Conservation (phyloP, 257 asterid genomes). For the Scutellaria minor region DNA sequence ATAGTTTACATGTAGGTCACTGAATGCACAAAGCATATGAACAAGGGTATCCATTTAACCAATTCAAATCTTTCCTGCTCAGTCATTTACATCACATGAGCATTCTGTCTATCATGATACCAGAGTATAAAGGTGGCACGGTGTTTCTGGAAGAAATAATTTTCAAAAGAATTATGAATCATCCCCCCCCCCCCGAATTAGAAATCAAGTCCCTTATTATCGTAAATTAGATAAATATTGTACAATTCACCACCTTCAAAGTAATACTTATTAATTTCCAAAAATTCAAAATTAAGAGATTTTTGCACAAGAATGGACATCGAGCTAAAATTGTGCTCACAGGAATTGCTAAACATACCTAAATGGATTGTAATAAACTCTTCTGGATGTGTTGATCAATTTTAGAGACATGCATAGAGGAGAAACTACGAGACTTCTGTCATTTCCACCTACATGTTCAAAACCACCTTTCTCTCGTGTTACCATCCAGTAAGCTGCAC, state of each 20-base stretch:
- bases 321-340: conserved; percentile 20
- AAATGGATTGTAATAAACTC: conserved; percentile 87
- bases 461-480: conserved; percentile 75
- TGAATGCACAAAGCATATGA: too few relatives aligned
- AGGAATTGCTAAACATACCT: conserved; percentile 59
- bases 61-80: too few relatives aligned
- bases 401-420: conserved; percentile 83
- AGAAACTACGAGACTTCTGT: conserved; percentile 53
- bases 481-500: conserved; percentile 98
- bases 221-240: neutral
- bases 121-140: too few relatives aligned
- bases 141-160: too few relatives aligned
- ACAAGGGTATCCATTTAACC: too few relatives aligned
- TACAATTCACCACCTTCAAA: conserved; percentile 15
- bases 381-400: conserved; percentile 66
- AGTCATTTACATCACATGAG: too few relatives aligned
- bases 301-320: conserved; percentile 26
- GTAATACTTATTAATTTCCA: neutral
- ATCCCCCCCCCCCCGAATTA: too few relatives aligned
- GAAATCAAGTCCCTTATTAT: too few relatives aligned
- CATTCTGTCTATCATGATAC: too few relatives aligned
- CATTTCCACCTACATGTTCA: conserved; percentile 47
- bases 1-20: too few relatives aligned
- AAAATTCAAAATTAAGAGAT: conserved; percentile 9
- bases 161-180: too few relatives aligned